Evolutionary conservation across 1,139 yeast species (phyloP).

Genomic region (Blastobotrys arbuscula): DNA sequence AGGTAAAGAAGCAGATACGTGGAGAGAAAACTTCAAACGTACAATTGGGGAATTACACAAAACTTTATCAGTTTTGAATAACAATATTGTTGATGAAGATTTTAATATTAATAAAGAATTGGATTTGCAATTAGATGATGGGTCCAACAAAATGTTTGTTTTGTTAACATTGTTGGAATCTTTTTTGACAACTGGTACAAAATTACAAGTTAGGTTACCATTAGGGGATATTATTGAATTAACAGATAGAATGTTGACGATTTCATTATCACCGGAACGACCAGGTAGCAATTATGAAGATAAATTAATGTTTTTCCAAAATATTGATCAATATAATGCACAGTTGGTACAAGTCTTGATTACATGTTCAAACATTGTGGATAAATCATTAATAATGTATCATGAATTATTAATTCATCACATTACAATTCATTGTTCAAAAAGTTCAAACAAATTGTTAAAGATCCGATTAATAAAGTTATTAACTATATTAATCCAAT

Average conservation of each 20-base stretch:
- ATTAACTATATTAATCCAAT: constrained; percentile 16
- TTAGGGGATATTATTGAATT: constrained; percentile 25
- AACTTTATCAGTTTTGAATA: constrained; percentile 18
- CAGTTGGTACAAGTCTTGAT: constrained; percentile 17
- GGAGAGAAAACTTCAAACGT: constrained; percentile 26
- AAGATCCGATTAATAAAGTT: constrained; percentile 16
- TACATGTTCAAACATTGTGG: constrained; percentile 18
- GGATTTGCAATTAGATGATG: neutral
- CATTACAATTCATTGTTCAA: constrained; percentile 16
- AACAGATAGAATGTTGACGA: constrained; percentile 25
- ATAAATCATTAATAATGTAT: constrained; percentile 24
- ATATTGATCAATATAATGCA: constrained; percentile 23
- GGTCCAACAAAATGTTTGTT: constrained; percentile 17
- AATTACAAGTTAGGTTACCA: constrained; percentile 28
- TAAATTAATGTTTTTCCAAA: constrained; percentile 18
- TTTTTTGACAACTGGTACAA: constrained; percentile 26
- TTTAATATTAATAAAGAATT: constrained; percentile 1
- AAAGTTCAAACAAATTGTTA: constrained; percentile 9
- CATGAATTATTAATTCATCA: constrained; percentile 26
- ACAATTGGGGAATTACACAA: constrained; percentile 26
- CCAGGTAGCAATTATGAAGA: constrained; percentile 21
- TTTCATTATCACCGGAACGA: constrained; percentile 18
- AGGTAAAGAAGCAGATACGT: constrained; percentile 37
- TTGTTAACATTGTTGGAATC: constrained; percentile 24
- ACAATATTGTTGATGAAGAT: constrained; percentile 23